These are phyloP conservation scores for Lippia alba DNA, from an alignment of 305 asterid species.

Conservation along the genomic window DNA sequence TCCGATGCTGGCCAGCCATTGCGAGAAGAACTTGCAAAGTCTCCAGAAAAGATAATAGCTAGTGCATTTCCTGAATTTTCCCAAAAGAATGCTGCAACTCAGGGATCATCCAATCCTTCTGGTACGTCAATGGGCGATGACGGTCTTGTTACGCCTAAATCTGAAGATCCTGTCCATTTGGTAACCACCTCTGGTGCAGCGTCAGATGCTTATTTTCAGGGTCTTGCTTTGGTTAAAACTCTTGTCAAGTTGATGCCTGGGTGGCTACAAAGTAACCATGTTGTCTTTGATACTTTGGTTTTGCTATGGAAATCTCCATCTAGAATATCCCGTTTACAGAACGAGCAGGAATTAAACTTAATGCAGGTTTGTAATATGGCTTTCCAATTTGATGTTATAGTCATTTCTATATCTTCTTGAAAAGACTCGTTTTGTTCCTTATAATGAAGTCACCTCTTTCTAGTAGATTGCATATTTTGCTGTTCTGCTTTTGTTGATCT, in stretches of 20 bases:
- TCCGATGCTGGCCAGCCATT: conserved; percentile 99
- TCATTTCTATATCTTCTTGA: conserved; percentile 19
- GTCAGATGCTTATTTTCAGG: conserved; percentile 95
- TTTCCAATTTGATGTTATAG: conserved; percentile 17
- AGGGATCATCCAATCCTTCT: conserved; percentile 68
- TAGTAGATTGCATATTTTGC: conserved; percentile 11
- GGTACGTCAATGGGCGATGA: conserved; percentile 62
- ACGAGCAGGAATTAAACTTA: conserved; percentile 93
- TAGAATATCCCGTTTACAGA: conserved; percentile 79
- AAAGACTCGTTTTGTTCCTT: conserved; percentile 7
- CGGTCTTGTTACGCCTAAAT: conserved; percentile 59
- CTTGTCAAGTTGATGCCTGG: conserved; percentile 96
- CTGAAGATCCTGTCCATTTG: conserved; percentile 67
- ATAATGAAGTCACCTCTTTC: not conserved
- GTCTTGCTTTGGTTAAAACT: conserved; percentile 89
- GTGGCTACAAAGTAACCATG: conserved; percentile 93
- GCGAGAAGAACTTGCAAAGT: conserved; percentile 98
- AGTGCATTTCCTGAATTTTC: conserved; percentile 88
- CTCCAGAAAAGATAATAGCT: conserved; percentile 94
- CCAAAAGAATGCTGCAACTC: conserved; percentile 61
- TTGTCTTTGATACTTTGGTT: conserved; percentile 82
- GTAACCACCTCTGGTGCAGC: conserved; percentile 55
- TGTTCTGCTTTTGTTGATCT: conserved; percentile 11
- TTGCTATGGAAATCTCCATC: conserved; percentile 94
- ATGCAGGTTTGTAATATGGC: conserved; percentile 74